Base-by-base conservation (phyloP, 768 basidiomycete genomes). In the Hemileccinum impolitum region DNA sequence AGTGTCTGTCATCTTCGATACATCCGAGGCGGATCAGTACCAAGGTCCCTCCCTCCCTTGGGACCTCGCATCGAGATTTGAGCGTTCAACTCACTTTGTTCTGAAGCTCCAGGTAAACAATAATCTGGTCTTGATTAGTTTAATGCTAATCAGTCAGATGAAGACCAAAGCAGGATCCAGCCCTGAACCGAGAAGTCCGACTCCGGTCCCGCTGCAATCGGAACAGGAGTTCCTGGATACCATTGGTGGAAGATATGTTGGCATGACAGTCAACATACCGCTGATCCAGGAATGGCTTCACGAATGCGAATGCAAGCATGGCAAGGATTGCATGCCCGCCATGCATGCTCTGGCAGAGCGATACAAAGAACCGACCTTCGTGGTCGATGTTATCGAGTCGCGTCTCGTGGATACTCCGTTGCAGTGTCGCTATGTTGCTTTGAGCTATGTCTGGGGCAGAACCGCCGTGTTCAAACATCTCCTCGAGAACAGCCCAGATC, bases 381-480 rank as follows among this genome's bases (percentile, higher is more conserved):
- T 61, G 14, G 3, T 60, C 6, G 58, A 59, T 9, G 59, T 48
- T 11, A 35, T 31, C n/a, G 34, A 50, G 15, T 60, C 43, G 3
- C 58, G 59, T 41, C 35, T 60, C 11, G 56, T 55, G 39, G 45
- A 54, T 1, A 50, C 53, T n/a, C 61, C 60, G 6, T 34, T 45
- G 9, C 39, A 12, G 10, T 65, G 51, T 30, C 63, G 63, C 18
- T 63, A 65, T 14, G 19, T 58, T 21, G 39, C 62, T 31, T 42
- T 64, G 11, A 62, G 60, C 44, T 64, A 64, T 30, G 47, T 58
- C 15, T 62, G 52, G 60, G 62, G 62, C 11, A 41, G 9, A 11
- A 23, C 37, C 6, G 15, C 35, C 1, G 50, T 60, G 4, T 45
- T 57, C 48, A 48, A 11, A 7, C 57, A 57, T 45, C 51, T 52